Base-by-base conservation (phyloP, 495 filamentous ascomycete species). In the Xanthoparmelia taractica region DNA sequence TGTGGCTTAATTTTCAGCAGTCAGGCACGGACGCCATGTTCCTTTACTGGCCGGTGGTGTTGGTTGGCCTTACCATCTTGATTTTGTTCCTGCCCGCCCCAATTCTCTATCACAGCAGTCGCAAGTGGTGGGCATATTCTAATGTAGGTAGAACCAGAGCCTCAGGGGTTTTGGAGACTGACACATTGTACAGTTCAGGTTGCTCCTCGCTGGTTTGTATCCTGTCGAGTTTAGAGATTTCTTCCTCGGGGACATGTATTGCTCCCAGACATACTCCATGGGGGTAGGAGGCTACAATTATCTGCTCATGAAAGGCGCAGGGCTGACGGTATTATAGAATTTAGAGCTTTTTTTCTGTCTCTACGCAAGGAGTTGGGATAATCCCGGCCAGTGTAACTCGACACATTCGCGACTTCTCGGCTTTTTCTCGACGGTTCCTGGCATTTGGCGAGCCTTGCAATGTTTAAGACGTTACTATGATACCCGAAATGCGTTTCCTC, bases 151-250 rank as follows among this genome's bases (percentile, higher is more conserved):
- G 37, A 15, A 25, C 18, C 18, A 8, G 2, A 34, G 20, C 12
- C 47, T n/a, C 15, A 36, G 18, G 38, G 7, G 23, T 29, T 20
- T 17, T 8, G 17, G 20, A 34, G n/a, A 23, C 72, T 80, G 33
- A 78, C 65, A 6, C 25, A 36, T 0, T 34, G 23, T 48, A 20
- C 61, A 96, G 91, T 95, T 86, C 79, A 87, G 94, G 64, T 76
- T 97, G 33, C 75, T 95, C 55, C 79, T 91, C 27, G 88, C 94
- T 23, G 94, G 94, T 18, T 68, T 94, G 15, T 96, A 92, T 72
- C 91, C 89, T 13, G 94, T 98, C 25, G 94, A 97, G 72, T 98
- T 97, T 70, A 84, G 91, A 63, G 94, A 98, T 72, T 97, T 98
- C 76, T 98, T 96, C 73, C 80, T 97, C 0, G 94, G 94, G 20